Base-by-base conservation (phyloP, 495 filamentous ascomycete species). In the Hyaloscypha variabilis region DNA sequence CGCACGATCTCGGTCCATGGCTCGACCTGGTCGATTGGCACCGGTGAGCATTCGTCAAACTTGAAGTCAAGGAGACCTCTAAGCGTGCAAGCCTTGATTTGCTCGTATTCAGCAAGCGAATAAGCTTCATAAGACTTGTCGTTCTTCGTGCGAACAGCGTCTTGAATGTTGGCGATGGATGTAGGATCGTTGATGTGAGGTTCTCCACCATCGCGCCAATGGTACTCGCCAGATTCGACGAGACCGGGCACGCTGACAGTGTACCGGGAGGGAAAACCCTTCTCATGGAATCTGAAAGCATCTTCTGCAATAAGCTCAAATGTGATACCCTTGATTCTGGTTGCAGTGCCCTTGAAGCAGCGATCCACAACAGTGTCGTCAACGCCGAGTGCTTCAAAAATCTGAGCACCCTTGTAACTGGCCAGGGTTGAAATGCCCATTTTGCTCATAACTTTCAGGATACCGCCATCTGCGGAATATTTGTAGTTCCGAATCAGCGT, bases 101-200 rank as follows among this genome's bases (percentile, higher is more conserved):
- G 91, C 81, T 99, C 96, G 73, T 97, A 97, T 70, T 94, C 94
- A 8, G 92, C 88, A 64, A 89, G 87, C 6, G 95, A 97, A 73
- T 99, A 99, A 0, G 95, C 95, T 77, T 98, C 95, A 74, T 99
- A 99, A 0, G 95, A 98, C 79, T 97, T 98, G 86, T 98, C 95
- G 76, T 99, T 98, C 88, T 98, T 99, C 25, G 91, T 94, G 36
- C 95, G 91, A 28, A 98, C 95, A 29, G 95, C 95, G 78, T 99
- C 95, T 76, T 99, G 95, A 58, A 99, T 91, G 78, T 98, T 98
- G 69, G 95, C 95, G 79, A 99, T 97, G 66, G 91, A 91, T 50
- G 87, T 85, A 2, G 95, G 95, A 73, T 99, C 96, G 77, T 99
- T 99, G 77, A 99, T 85, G 76, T 99, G 95, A n/a, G 94, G 85